Conservation (phyloP, 225 moss, liverwort and hornwort genomes). For the Polytrichum formosum region DNA sequence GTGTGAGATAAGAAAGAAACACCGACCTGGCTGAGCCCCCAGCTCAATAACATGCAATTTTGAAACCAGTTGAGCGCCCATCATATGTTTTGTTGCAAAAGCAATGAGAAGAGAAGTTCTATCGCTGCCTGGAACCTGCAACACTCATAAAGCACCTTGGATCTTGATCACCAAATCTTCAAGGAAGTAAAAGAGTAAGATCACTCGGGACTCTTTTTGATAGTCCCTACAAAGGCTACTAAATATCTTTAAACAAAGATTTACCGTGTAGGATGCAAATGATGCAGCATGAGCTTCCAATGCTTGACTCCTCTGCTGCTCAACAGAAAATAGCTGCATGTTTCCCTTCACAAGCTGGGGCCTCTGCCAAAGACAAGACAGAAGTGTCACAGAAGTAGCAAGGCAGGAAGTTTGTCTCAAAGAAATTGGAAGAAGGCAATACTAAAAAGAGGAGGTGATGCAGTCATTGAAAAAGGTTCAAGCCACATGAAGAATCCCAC, state of each 20-base stretch:
- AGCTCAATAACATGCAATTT: conserved; percentile 39
- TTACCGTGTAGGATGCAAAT: conserved; percentile 82
- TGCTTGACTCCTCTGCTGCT: conserved; percentile 95
- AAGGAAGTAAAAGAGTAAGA: not conserved
- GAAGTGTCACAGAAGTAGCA: conserved; percentile 6
- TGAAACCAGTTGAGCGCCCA: conserved; percentile 33
- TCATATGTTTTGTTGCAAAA: conserved; percentile 33
- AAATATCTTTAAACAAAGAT: conserved; percentile 1
- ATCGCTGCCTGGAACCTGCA: conserved; percentile 37
- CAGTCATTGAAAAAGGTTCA: too few relatives aligned
- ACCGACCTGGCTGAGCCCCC: conserved; percentile 37
- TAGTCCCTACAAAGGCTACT: conserved; percentile 1
- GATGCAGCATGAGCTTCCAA: conserved; percentile 95
- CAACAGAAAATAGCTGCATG: conserved; percentile 96
- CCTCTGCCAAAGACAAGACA: conserved; percentile 49
- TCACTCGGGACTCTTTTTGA: not conserved
- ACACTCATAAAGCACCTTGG: conserved; percentile 29
- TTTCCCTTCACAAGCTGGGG: conserved; percentile 97
- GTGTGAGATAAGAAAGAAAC: conserved; percentile 19
- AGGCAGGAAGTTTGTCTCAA: too few relatives aligned
- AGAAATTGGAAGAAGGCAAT: too few relatives aligned
- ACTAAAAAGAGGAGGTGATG: too few relatives aligned
- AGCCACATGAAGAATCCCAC: too few relatives aligned
- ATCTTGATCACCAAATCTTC: conserved; percentile 10
- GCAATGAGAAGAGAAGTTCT: conserved; percentile 27